Evolutionary conservation across 164 flowering plant genomes (phyloP).

Genomic region (Stephania yunnanensis): DNA sequence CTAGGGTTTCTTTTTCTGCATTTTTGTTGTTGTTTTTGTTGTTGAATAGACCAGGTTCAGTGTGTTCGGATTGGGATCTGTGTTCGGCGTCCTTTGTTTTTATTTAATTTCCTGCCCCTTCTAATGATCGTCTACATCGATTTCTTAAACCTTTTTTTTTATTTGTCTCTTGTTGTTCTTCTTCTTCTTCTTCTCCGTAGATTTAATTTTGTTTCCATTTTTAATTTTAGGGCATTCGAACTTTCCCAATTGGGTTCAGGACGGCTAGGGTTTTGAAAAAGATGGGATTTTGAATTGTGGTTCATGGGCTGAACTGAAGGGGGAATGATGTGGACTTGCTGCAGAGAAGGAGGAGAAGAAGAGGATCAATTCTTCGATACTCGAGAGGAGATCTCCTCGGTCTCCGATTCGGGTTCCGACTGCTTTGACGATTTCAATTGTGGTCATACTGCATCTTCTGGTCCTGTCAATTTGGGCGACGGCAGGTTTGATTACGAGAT

Average conservation of each 20-base stretch:
- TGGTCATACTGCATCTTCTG: conserved; percentile 13
- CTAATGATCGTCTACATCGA: background rate
- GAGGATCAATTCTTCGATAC: conserved; percentile 61
- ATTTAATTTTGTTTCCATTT: background rate
- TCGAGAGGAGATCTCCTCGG: conserved; percentile 47
- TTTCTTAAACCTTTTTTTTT: background rate
- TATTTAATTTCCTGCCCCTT: conserved; percentile 2
- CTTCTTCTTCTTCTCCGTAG: background rate
- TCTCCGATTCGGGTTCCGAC: conserved; percentile 48
- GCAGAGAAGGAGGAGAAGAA: conserved; percentile 29
- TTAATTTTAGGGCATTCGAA: background rate
- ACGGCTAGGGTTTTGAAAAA: conserved; percentile 8
- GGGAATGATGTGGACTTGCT: conserved; percentile 26
- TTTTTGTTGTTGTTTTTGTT: background rate
- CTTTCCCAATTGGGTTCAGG: background rate
- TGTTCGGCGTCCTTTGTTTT: conserved; percentile 31
- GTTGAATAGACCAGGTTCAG: conserved; percentile 44
- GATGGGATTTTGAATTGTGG: conserved; percentile 13
- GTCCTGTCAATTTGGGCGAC: background rate
- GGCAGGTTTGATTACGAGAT: conserved; percentile 31
- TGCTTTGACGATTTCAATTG: conserved; percentile 27
- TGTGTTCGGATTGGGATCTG: conserved; percentile 68
- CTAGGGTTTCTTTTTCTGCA: conserved; percentile 9
- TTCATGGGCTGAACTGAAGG: conserved; percentile 25
- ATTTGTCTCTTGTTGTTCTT: conserved; percentile 7